phyloP scores from a whole-genome alignment of 768 basidiomycete species.

The Suillus luteus region DNA sequence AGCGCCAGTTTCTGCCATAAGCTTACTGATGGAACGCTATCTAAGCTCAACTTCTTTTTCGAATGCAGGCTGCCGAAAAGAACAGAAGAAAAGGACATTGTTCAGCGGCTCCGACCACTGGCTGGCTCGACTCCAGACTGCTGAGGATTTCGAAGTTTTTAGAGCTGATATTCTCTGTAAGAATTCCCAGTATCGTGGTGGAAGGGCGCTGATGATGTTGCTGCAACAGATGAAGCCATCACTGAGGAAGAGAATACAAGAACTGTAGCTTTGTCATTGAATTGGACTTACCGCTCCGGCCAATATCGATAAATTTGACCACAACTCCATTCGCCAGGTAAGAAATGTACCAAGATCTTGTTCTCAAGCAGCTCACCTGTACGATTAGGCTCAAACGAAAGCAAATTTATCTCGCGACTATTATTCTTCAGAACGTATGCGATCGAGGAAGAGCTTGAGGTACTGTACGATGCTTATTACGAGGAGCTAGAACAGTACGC shows the following conservation, averaged over 20 bases:
- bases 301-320: slow-evolving; percentile 89
- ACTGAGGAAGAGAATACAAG: slow-evolving; percentile 85
- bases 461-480: slow-evolving; percentile 99
- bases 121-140: slow-evolving; percentile 87
- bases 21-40: too few relatives aligned
- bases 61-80: slow-evolving; percentile 95
- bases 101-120: slow-evolving; percentile 88
- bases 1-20: too few relatives aligned
- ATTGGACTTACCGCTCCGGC: slow-evolving; percentile 80
- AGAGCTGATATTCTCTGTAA: slow-evolving; percentile 87
- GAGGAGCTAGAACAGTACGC: slow-evolving; percentile 99
- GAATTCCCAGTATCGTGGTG: slow-evolving; percentile 26
- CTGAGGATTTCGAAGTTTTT: slow-evolving; percentile 88
- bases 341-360: slow-evolving; percentile 23
- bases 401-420: slow-evolving; percentile 57
- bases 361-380: neutral
- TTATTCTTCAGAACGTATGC: slow-evolving; percentile 66
- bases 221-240: slow-evolving; percentile 74
- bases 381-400: slow-evolving; percentile 61
- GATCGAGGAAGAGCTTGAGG: slow-evolving; percentile 99
- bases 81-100: slow-evolving; percentile 90
- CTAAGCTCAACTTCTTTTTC: slow-evolving; percentile 16
- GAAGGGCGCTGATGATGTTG: slow-evolving; percentile 4
- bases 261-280: slow-evolving; percentile 88
- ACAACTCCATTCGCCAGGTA: slow-evolving; percentile 73